Evolutionary conservation across 306 rosid species (phyloP), one percentile per base, ranked within the genome.

Genomic region (Prunus dulcis): DNA sequence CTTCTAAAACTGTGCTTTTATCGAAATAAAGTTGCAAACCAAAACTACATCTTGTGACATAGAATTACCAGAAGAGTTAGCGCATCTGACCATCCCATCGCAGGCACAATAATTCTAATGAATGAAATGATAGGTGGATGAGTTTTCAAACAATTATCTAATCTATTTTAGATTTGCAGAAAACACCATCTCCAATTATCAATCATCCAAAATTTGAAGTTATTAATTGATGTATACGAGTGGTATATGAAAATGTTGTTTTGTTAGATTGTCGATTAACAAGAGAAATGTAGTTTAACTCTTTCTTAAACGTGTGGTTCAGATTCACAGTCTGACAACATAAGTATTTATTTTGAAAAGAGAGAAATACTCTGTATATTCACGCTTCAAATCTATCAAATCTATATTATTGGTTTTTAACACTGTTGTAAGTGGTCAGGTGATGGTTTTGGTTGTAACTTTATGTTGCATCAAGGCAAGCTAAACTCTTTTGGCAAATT

Each of bases 401-500:
- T 14, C 43, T 6, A 45, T 46, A 47, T 60, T 14, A 60, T 60
- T 72, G 67, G 32, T 41, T 57, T 14, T 72, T 10, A 50, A 2
- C 22, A 41, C 17, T 22, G 12, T 38, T 46, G 46, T 41, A 58
- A 73, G 77, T 43, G 68, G 68, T 73, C 56, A 45, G 30, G 46
- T 69, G 55, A 20, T 61, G 53, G 46, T 30, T 53, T 28, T 50
- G 28, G 51, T 32, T 47, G 51, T 19, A 50, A 49, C 76, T 62
- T 78, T 77, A 58, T 60, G 72, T 65, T 76, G 71, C 74, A 46
- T 77, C 73, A 60, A 49, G 15, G 70, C 25, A 43, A 50, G 32
- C 75, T 71, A n/a, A 41, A 71, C 51, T 4, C n/a, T 71, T 19
- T 47, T 11, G 46, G 66, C 14, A 63, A 63, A 32, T 41, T 70